Conservation (phyloP, 2,329 filamentous ascomycete species). For the Amauroascus verrucosus region DNA sequence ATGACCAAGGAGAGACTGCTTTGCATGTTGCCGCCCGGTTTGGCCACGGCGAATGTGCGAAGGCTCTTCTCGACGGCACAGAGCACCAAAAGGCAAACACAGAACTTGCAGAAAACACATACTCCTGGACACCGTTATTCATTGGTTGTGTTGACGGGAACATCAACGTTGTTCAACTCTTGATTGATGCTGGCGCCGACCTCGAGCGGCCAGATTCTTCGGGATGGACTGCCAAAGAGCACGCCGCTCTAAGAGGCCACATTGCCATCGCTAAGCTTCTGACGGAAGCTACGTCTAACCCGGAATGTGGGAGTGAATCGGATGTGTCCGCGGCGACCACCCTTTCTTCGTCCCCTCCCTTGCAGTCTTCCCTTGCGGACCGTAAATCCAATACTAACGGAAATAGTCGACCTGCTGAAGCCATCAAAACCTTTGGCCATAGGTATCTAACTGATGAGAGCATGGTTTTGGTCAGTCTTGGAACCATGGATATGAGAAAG, state of each 20-base stretch:
- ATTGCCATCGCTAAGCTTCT: constrained; percentile 66
- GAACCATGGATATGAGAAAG: constrained; percentile 89
- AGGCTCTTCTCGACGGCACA: constrained; percentile 61
- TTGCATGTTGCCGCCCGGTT: constrained; percentile 85
- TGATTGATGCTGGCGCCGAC: constrained; percentile 70
- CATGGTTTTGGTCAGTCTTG: constrained; percentile 83
- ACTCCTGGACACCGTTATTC: constrained; percentile 91
- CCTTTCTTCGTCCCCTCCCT: constrained; percentile 28
- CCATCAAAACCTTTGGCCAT: constrained; percentile 92
- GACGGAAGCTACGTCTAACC: constrained; percentile 42
- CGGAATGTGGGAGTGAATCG: constrained; percentile 21
- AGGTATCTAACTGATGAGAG: constrained; percentile 82
- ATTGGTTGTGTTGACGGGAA: constrained; percentile 86
- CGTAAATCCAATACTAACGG: constrained; percentile 35
- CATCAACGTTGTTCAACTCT: constrained; percentile 59
- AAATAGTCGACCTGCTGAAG: constrained; percentile 50
- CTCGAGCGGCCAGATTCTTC: constrained; percentile 67
- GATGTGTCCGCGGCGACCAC: constrained; percentile 27
- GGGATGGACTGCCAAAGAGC: constrained; percentile 89
- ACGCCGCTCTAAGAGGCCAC: constrained; percentile 82
- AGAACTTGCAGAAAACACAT: constrained; percentile 70
- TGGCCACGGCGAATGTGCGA: constrained; percentile 70
- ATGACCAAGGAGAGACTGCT: constrained; percentile 81
- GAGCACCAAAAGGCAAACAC: constrained; percentile 61
- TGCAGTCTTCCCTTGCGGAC: constrained; percentile 34